These are phyloP conservation scores for Colletotrichum scovillei DNA, from an alignment of 2,329 filamentous ascomycete species.

Conservation along the genomic window DNA sequence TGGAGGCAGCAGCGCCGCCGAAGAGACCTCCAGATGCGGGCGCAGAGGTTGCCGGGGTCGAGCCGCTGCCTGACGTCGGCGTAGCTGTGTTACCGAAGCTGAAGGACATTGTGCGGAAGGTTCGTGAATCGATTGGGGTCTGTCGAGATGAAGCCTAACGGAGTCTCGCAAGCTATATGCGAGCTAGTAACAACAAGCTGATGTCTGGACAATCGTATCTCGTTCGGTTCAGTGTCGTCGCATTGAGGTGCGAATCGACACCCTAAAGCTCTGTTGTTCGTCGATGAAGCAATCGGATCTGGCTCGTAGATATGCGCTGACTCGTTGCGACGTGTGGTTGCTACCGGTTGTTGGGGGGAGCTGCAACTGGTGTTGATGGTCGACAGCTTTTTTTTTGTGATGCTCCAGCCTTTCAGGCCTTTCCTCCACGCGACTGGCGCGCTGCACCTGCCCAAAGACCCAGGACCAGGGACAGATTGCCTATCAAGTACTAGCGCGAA, in stretches of 20 bases:
- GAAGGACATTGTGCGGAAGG: conserved; percentile 50
- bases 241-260: conserved; percentile 27
- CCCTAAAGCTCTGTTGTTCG: background rate
- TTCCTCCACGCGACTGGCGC: conserved; percentile 35
- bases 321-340: background rate
- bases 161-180: conserved; percentile 5
- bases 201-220: background rate
- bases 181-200: conserved; percentile 12
- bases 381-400: conserved; percentile 33
- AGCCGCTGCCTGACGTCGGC: conserved; percentile 35
- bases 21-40: conserved; percentile 55
- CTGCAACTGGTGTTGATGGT: conserved; percentile 25
- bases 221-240: conserved; percentile 14
- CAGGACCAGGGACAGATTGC: conserved; percentile 16
- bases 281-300: background rate
- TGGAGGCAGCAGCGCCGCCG: conserved; percentile 42
- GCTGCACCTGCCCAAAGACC: conserved; percentile 18
- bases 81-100: conserved; percentile 48
- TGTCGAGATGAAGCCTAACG: conserved; percentile 15
- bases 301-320: background rate
- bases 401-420: conserved; percentile 33
- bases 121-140: conserved; percentile 2
- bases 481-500: conserved; percentile 25
- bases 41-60: conserved; percentile 46
- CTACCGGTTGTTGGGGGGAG: background rate